Evolutionary conservation across 1,139 yeast species (phyloP).

Genomic region (Arxiozyma heterogenica): DNA sequence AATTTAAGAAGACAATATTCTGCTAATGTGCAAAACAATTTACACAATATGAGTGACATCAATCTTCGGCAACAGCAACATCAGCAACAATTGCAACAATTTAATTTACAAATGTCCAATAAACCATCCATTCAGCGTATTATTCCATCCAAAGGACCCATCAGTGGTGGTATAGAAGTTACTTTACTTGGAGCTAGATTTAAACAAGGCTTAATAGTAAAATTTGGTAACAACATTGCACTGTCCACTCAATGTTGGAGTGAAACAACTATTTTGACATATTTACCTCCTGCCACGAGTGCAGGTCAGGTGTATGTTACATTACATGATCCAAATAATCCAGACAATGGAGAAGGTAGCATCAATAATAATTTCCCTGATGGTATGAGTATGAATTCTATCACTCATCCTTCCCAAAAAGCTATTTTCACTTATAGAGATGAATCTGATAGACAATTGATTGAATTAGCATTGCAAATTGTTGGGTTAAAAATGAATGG

Average conservation of each 20-base stretch:
- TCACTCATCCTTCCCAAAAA: constrained; percentile 12
- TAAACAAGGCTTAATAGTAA: constrained; percentile 69
- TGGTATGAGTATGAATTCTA: not conserved
- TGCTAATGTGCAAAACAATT: not conserved
- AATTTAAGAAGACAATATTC: constrained; percentile 1
- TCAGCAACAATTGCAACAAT: not conserved
- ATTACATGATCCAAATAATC: constrained; percentile 41
- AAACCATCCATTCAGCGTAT: constrained; percentile 67
- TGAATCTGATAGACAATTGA: constrained; percentile 85
- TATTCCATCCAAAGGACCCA: constrained; percentile 91
- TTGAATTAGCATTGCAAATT: constrained; percentile 86
- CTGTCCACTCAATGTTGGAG: constrained; percentile 95
- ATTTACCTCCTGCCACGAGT: constrained; percentile 77
- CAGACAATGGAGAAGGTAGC: not conserved
- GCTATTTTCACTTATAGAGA: constrained; percentile 77
- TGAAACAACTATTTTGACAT: constrained; percentile 85
- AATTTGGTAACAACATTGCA: constrained; percentile 78
- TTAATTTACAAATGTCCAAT: constrained; percentile 1
- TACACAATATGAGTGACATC: not conserved
- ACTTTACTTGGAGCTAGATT: constrained; percentile 82
- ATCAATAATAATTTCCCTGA: not conserved
- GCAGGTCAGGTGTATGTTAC: constrained; percentile 91
- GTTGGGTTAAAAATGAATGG: constrained; percentile 95
- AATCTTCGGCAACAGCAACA: not conserved
- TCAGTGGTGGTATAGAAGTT: constrained; percentile 91